Base-by-base conservation (phyloP, 495 filamentous ascomycete genomes). In the Podospora bellae-mahoneyi region DNA sequence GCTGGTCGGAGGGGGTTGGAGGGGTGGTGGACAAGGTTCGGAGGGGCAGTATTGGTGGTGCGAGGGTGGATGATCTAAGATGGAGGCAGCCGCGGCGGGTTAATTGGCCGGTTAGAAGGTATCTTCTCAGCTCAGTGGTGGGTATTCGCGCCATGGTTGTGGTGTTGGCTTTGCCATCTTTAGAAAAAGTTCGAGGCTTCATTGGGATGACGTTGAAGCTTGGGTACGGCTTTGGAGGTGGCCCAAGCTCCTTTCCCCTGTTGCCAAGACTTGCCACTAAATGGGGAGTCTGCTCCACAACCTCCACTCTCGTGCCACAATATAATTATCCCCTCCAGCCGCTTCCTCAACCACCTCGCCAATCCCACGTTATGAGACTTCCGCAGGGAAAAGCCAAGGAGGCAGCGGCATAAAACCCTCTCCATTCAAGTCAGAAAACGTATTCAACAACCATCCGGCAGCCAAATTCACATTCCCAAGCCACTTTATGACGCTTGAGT, bases 71-170 rank as follows among this genome's bases (percentile, higher is more conserved):
- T 27, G 44, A 20, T 4, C 69, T 69, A 23, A 69, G 64, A 18
- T 74, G 71, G 27, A 85, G 66, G 68, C 84, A 87, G 16, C 79
- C 80, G 19, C 72, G 67, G 0, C 73, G 72, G 48, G 71, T 67
- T 4, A 87, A 30, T 30, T 81, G 75, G 44, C 84, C 83, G n/a
- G 72, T 53, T 5, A 85, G 76, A 10, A 86, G 72, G 54, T 86
- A 86, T 71, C 74, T 81, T 39, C 82, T 78, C 5, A 87, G 77
- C 32, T 79, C 72, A 59, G 66, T 57, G 55, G 76, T 75, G 60
- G 78, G 62, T 60, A 79, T 73, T 59, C 75, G 81, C 62, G 68
- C 74, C 82, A 75, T 83, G 19, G n/a, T 55, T 60, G 27, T 13
- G 4, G 20, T 19, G n/a, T 20, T 9, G 20, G 48, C 10, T 27